A percentile compares a stretch with the other conserved stretches of the same genome.
Conservation (phyloP, 2,329 filamentous ascomycete species). For the Aspergillus latus region DNA sequence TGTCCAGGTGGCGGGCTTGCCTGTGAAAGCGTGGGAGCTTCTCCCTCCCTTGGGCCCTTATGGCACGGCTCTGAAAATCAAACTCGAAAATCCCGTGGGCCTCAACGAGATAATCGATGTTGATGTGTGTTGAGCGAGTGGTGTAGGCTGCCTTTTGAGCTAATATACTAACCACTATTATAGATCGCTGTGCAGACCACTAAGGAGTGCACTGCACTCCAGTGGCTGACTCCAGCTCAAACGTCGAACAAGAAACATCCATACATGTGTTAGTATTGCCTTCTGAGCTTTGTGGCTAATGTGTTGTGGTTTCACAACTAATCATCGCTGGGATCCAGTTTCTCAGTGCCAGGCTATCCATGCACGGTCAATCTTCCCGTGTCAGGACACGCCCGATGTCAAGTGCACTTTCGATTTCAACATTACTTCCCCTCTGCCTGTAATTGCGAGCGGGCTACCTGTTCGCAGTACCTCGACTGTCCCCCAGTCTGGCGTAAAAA, state of each 20-base stretch:
- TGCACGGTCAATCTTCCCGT: constrained; percentile 88
- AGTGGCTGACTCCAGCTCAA: constrained; percentile 92
- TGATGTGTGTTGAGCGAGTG: constrained; percentile 37
- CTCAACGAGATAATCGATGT: constrained; percentile 51
- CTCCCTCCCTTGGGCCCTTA: constrained; percentile 71
- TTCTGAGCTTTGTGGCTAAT: not conserved
- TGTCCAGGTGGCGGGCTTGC: constrained; percentile 67
- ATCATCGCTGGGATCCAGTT: constrained; percentile 45
- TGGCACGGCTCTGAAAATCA: constrained; percentile 49
- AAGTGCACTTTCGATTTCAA: constrained; percentile 94
- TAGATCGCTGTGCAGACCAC: constrained; percentile 77
- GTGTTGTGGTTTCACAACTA: not conserved
- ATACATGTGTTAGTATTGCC: constrained; percentile 70
- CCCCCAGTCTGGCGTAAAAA: constrained; percentile 51
- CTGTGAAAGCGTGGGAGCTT: constrained; percentile 65
- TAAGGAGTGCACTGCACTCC: constrained; percentile 81
- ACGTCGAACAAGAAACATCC: constrained; percentile 94
- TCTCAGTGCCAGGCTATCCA: constrained; percentile 98
- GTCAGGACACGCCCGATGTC: constrained; percentile 95
- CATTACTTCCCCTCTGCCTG: constrained; percentile 79
- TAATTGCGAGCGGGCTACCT: constrained; percentile 84
- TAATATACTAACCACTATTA: not conserved
- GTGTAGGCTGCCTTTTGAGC: not conserved
- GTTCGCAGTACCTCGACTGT: constrained; percentile 52
- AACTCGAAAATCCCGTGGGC: constrained; percentile 48